Conservation (phyloP, 257 asterid species). For the Sherardia arvensis region DNA sequence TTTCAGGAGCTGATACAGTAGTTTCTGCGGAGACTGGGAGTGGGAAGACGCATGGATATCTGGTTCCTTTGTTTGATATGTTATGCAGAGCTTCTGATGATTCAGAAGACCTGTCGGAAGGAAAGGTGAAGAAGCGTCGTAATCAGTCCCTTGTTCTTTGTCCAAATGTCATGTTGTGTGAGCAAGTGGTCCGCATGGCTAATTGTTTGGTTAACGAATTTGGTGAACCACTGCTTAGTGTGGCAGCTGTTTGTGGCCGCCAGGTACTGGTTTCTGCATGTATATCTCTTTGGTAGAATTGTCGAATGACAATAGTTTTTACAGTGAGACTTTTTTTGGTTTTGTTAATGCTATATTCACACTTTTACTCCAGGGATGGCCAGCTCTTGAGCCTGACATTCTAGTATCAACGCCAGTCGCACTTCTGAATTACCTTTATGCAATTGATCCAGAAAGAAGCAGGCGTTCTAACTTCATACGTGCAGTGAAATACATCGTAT, state of each 20-base stretch:
- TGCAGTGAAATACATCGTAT: constrained; percentile 76
- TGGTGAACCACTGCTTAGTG: constrained; percentile 56
- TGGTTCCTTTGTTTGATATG: constrained; percentile 71
- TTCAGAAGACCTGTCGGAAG: constrained; percentile 25
- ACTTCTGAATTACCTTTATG: constrained; percentile 68
- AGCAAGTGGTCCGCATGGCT: constrained; percentile 96
- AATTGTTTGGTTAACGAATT: constrained; percentile 45
- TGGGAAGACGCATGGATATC: constrained; percentile 93
- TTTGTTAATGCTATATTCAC: not conserved
- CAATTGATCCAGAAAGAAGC: constrained; percentile 51
- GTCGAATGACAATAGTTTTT: not conserved
- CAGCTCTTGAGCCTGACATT: constrained; percentile 68
- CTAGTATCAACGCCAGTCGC: constrained; percentile 94
- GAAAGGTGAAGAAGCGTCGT: constrained; percentile 23
- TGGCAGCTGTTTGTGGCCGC: constrained; percentile 79
- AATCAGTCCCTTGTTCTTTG: constrained; percentile 68
- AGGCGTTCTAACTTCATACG: constrained; percentile 54
- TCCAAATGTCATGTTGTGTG: constrained; percentile 94
- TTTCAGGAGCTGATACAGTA: constrained; percentile 76
- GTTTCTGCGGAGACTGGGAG: constrained; percentile 99
- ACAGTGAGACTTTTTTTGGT: not conserved
- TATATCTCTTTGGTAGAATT: not conserved
- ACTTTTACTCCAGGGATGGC: constrained; percentile 54
- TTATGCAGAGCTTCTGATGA: constrained; percentile 32
- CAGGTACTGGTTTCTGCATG: constrained; percentile 42